A percentile compares a stretch with the other conserved stretches of the same genome.
Conservation (phyloP, 768 basidiomycete species). For the Auriscalpium vulgare region DNA sequence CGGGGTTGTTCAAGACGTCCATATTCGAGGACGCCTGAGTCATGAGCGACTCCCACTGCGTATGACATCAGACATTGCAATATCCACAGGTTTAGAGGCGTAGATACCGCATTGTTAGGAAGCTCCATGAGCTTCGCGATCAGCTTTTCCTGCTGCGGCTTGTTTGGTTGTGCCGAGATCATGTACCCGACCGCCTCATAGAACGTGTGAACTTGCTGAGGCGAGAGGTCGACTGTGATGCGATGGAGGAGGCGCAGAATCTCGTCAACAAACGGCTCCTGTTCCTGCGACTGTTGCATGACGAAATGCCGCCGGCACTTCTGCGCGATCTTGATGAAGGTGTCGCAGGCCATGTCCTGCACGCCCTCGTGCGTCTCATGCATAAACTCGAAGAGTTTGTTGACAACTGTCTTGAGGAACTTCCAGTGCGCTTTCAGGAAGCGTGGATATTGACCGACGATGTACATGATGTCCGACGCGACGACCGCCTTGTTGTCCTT, state of each 20-base stretch:
- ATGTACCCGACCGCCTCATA: slow-evolving; percentile 99
- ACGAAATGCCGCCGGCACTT: slow-evolving; percentile 98
- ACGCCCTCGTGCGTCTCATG: slow-evolving; percentile 99
- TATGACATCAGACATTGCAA: background rate
- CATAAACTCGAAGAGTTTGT: slow-evolving; percentile 99
- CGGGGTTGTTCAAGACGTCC: slow-evolving; percentile 82
- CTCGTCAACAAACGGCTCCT: slow-evolving; percentile 97
- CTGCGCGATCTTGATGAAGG: slow-evolving; percentile 99
- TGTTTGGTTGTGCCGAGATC: slow-evolving; percentile 98
- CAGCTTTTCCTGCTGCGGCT: slow-evolving; percentile 90
- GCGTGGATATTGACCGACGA: slow-evolving; percentile 97
- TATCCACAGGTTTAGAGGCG: background rate
- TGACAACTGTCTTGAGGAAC: slow-evolving; percentile 99
- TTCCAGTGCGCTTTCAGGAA: slow-evolving; percentile 99
- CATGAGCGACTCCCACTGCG: slow-evolving; percentile 96
- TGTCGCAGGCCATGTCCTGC: slow-evolving; percentile 99
- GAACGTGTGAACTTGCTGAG: slow-evolving; percentile 97
- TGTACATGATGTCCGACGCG: slow-evolving; percentile 95
- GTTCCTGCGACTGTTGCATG: slow-evolving; percentile 95
- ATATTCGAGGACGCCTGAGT: slow-evolving; percentile 86
- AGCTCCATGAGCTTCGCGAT: slow-evolving; percentile 95
- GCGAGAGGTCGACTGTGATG: slow-evolving; percentile 90
- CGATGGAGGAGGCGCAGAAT: slow-evolving; percentile 86
- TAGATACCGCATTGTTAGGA: slow-evolving; percentile 90
- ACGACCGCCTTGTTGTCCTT: slow-evolving; percentile 99